Conservation (phyloP, 1,139 yeast genomes). For the Wickerhamomyces sp. region DNA sequence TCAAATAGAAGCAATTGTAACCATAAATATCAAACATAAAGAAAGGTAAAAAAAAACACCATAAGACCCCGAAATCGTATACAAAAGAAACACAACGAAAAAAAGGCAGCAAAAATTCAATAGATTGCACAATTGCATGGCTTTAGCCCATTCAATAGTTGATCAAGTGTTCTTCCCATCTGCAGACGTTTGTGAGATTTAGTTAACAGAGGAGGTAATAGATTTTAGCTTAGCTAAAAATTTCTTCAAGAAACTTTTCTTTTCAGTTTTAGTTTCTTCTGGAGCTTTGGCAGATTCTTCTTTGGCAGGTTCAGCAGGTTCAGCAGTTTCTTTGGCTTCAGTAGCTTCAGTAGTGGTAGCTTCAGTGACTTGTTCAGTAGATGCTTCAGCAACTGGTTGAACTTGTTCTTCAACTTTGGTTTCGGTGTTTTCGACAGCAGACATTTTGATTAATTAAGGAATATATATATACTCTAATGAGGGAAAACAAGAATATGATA, state of each 20-base stretch:
- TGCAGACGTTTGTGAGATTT: background rate
- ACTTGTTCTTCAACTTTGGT: slow-evolving; percentile 5
- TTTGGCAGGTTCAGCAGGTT: slow-evolving; percentile 10
- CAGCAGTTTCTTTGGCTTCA: slow-evolving; percentile 18
- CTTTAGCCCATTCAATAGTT: background rate
- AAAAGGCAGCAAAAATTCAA: background rate
- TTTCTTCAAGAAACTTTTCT: slow-evolving; percentile 49
- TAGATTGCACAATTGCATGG: background rate
- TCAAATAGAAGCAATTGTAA: slow-evolving; percentile 10
- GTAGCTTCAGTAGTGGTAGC: slow-evolving; percentile 17
- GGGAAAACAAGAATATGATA: background rate
- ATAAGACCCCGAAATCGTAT: background rate
- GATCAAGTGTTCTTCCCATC: background rate
- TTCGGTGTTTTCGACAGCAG: slow-evolving; percentile 11
- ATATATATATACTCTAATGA: background rate
- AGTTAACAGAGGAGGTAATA: slow-evolving; percentile 13
- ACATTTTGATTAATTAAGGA: background rate
- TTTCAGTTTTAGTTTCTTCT: slow-evolving; percentile 26
- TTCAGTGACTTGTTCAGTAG: slow-evolving; percentile 20
- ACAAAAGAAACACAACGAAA: background rate
- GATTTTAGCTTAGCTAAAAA: slow-evolving; percentile 45
- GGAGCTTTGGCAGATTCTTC: slow-evolving; percentile 11
- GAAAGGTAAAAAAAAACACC: slow-evolving; percentile 4
- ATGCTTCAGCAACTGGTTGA: slow-evolving; percentile 14
- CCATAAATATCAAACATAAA: slow-evolving; percentile 12